These are phyloP conservation scores for Globisporangium acanthophoron DNA, from an alignment of 352 stramenopile genomes.

Conservation along the genomic window DNA sequence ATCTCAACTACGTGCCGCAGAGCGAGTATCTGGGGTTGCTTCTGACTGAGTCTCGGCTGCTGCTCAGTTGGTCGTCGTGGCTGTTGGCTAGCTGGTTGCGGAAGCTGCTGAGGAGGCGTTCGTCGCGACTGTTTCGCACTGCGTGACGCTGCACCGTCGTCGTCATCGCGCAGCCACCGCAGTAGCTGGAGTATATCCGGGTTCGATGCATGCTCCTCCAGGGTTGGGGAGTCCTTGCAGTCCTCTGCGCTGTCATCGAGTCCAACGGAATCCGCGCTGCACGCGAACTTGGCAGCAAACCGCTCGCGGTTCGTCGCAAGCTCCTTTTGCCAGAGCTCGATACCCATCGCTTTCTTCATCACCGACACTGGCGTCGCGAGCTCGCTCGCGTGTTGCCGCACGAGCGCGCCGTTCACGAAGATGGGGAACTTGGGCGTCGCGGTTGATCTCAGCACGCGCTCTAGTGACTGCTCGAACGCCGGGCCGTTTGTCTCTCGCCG, in stretches of 20 bases:
- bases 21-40: too few relatives aligned
- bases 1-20: too few relatives aligned
- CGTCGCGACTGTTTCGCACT: background rate
- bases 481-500: constrained; percentile 18
- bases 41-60: background rate
- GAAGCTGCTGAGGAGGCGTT: too few relatives aligned
- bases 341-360: constrained; percentile 21
- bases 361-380: constrained; percentile 14
- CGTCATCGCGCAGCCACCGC: background rate
- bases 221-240: background rate
- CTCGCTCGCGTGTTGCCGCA: constrained; percentile 17
- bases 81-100: background rate
- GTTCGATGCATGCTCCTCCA: background rate
- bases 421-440: constrained; percentile 33
- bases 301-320: constrained; percentile 32
- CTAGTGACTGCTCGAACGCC: constrained; percentile 36
- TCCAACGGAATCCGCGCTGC: background rate
- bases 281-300: constrained; percentile 23
- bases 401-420: constrained; percentile 36
- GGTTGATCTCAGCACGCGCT: constrained; percentile 25
- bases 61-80: background rate
- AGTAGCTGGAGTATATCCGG: background rate
- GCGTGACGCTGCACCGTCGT: background rate
- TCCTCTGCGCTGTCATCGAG: background rate
- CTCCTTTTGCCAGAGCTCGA: constrained; percentile 26